Percentiles rank a stretch among this genome's conserved stretches.
Evolutionary conservation across 2,329 filamentous ascomycete genomes (phyloP).

Genomic region (Diaporthe eres): DNA sequence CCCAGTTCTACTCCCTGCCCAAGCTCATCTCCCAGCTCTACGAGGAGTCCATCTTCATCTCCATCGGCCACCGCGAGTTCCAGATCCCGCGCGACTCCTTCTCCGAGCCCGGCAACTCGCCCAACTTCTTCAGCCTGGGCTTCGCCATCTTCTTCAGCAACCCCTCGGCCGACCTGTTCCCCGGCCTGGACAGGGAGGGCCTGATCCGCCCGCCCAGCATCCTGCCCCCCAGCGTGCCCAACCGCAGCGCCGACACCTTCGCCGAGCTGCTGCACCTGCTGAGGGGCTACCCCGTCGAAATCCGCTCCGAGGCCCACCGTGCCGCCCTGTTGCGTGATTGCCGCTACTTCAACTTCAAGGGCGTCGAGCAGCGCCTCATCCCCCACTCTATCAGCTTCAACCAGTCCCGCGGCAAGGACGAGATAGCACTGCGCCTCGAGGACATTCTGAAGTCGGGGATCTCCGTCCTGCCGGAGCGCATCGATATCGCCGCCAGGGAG

Average conservation of each 20-base stretch:
- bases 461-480: constrained; percentile 69
- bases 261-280: constrained; percentile 85
- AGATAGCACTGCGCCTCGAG: constrained; percentile 85
- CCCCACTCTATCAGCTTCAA: constrained; percentile 84
- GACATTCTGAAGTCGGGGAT: constrained; percentile 93
- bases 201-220: constrained; percentile 91
- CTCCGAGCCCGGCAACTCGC: constrained; percentile 86
- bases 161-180: constrained; percentile 81
- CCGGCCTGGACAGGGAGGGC: constrained; percentile 82
- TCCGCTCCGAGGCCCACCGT: constrained; percentile 83
- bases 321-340: constrained; percentile 82
- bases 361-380: constrained; percentile 88
- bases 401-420: constrained; percentile 73
- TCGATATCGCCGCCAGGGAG: constrained; percentile 36
- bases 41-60: constrained; percentile 91
- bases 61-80: constrained; percentile 89
- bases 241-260: constrained; percentile 87
- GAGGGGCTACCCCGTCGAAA: constrained; percentile 85
- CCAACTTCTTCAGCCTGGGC: constrained; percentile 95
- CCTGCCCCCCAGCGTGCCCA: constrained; percentile 83
- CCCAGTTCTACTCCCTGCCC: constrained; percentile 93
- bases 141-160: constrained; percentile 90
- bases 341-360: constrained; percentile 93
- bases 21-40: constrained; percentile 92
- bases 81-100: constrained; percentile 92